Evolutionary conservation across 371 early-diverging fungal species (phyloP), one percentile per base, ranked within the genome.

Genomic region (Mucor irregularis): DNA sequence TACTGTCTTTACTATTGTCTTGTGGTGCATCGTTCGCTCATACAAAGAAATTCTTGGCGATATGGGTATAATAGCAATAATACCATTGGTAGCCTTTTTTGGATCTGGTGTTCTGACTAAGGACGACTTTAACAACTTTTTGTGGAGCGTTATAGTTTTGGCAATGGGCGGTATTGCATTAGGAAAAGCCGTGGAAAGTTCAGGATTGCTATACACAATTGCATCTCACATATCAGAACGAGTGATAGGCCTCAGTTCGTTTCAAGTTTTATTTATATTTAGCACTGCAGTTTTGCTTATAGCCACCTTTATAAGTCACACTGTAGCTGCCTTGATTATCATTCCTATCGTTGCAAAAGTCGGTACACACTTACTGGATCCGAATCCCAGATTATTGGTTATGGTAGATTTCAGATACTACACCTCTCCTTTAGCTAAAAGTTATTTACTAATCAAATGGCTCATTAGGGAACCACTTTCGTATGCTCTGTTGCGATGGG

Each of bases 261-360:
- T 86, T 55, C 64, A 65, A 14, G 85, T 91, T 10, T 54, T 89
- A 43, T 72, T 86, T 21, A 66, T 86, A n/a, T 86, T 91, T 53
- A 77, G 86, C 5, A 60, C 67, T 8, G 56, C 91, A 38, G 86
- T 89, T 4, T 61, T 90, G 11, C 79, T 90, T 0, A 84, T 90
- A 58, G 89, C 95, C 22, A 92, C 92, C 1, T 96, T 96, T 62
- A 91, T 97, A 30, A 89, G 89, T 13, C 97, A 97, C 56, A 96
- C 97, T 0, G 97, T 97, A 7, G 88, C 87, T 0, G 92, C 92
- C 0, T 62, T 91, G 48, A 90, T 91, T 49, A 82, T 91, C 24
- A 57, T 91, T 43, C 92, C 92, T 0, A 86, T 91, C 34, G 88
- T 91, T 21, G 72, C 82, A 31, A 76, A 88, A 56, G 80, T 92